Evolutionary conservation across 2,329 filamentous ascomycete species (phyloP).

Genomic region (Exophiala phaeomuriformis): DNA sequence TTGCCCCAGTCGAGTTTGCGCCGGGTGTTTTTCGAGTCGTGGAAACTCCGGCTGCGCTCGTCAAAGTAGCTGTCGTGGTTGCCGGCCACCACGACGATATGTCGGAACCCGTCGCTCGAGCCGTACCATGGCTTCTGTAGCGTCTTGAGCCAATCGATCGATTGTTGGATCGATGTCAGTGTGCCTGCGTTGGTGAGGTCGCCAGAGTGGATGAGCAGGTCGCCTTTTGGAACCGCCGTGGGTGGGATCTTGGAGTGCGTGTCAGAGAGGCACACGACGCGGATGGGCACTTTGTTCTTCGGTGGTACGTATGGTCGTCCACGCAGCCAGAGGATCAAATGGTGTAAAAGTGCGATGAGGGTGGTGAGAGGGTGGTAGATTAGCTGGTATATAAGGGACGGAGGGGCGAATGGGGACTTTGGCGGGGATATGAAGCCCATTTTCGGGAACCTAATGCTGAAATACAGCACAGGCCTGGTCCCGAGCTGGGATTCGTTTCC

Average conservation of each 20-base stretch:
- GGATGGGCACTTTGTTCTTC: conserved; percentile 50
- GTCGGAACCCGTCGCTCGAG: conserved; percentile 51
- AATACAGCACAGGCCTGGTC: neutral
- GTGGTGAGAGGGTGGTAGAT: conserved; percentile 62
- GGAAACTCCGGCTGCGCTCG: conserved; percentile 50
- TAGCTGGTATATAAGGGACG: conserved; percentile 53
- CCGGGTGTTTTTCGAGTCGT: conserved; percentile 46
- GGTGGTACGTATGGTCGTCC: conserved; percentile 56
- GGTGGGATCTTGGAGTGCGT: conserved; percentile 62
- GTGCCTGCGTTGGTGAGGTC: conserved; percentile 72
- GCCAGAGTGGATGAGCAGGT: conserved; percentile 83
- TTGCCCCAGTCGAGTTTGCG: conserved; percentile 56
- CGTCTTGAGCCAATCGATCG: conserved; percentile 71
- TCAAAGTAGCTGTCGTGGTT: conserved; percentile 91
- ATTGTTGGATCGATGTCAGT: conserved; percentile 65
- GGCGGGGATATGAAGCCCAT: conserved; percentile 19
- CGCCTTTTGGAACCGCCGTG: conserved; percentile 53
- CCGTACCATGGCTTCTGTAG: conserved; percentile 37
- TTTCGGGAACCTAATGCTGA: neutral
- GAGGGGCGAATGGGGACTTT: conserved; percentile 42
- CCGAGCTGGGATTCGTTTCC: no score
- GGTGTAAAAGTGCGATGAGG: conserved; percentile 56
- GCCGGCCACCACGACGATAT: conserved; percentile 77
- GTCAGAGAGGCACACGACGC: conserved; percentile 82
- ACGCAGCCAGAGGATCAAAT: conserved; percentile 59